A percentile compares a stretch with the other conserved stretches of the same genome.
These are phyloP conservation scores for Botrytis hyacinthi DNA, from an alignment of 2,329 filamentous ascomycete genomes.

Conservation along the genomic window DNA sequence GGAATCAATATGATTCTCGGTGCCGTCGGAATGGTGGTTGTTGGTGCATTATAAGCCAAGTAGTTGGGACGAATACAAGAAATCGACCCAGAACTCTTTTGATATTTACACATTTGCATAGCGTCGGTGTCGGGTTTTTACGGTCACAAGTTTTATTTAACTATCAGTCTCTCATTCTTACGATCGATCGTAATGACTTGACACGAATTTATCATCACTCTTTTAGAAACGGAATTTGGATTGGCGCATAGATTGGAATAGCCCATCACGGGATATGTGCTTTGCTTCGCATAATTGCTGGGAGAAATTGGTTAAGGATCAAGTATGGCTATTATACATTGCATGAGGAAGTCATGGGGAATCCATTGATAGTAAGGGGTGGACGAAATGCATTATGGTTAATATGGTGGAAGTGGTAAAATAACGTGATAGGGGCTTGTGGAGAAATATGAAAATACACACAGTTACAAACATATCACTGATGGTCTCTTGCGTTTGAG, in stretches of 20 bases:
- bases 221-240: conserved; percentile 17
- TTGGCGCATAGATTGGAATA: conserved; percentile 21
- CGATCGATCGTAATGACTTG: conserved; percentile 22
- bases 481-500: neutral
- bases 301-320: neutral
- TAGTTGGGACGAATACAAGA: conserved; percentile 2
- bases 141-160: conserved; percentile 19
- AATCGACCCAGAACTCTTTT: conserved; percentile 11
- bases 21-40: conserved; percentile 28
- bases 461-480: neutral
- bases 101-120: conserved; percentile 24
- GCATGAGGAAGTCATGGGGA: neutral
- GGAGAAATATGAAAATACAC: neutral
- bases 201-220: conserved; percentile 18
- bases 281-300: conserved; percentile 17
- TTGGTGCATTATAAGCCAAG: conserved; percentile 27
- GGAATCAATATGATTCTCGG: conserved; percentile 30
- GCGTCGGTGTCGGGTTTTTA: conserved; percentile 18
- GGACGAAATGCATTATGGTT: neutral
- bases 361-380: neutral
- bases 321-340: neutral
- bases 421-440: neutral
- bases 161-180: conserved; percentile 22
- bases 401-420: conserved; percentile 5
- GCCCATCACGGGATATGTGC: conserved; percentile 7